Percentiles rank a stretch among this genome's conserved stretches.
Evolutionary conservation across 257 asterid species (phyloP).

Genomic region (Craterostigma plantagineum): DNA sequence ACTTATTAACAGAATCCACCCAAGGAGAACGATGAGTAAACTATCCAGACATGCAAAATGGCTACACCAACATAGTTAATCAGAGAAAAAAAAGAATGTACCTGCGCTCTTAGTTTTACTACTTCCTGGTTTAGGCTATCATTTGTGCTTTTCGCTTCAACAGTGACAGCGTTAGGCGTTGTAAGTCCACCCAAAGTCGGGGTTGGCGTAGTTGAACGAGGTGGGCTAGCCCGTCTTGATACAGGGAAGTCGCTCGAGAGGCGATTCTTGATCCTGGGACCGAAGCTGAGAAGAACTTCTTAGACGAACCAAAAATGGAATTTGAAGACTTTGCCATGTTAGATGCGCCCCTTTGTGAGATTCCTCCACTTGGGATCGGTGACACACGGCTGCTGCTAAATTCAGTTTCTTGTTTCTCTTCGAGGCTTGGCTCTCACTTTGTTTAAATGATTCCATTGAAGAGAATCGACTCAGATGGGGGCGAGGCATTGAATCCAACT

Average conservation of each 20-base stretch:
- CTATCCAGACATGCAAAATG: constrained; percentile 5
- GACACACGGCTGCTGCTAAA: constrained; percentile 68
- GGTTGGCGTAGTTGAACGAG: constrained; percentile 85
- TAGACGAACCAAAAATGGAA: constrained; percentile 69
- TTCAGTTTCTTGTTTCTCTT: constrained; percentile 50
- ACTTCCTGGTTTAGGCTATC: constrained; percentile 59
- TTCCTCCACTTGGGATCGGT: constrained; percentile 62
- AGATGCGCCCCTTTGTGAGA: constrained; percentile 49
- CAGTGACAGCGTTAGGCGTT: constrained; percentile 42
- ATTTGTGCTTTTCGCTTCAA: constrained; percentile 32
- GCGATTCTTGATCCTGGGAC: constrained; percentile 88
- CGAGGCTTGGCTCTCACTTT: constrained; percentile 33
- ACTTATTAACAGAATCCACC: too few relatives aligned
- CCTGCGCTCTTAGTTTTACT: constrained; percentile 62
- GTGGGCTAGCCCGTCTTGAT: constrained; percentile 70
- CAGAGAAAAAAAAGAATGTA: constrained; percentile 12
- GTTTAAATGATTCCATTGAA: constrained; percentile 59
- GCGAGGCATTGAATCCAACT: constrained; percentile 35
- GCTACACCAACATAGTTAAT: constrained; percentile 5
- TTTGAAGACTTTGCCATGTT: constrained; percentile 51
- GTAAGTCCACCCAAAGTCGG: constrained; percentile 76
- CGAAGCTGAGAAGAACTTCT: constrained; percentile 71
- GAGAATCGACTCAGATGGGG: constrained; percentile 48
- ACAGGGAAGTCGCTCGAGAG: constrained; percentile 83
- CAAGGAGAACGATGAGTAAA: too few relatives aligned